phyloP scores from a whole-genome alignment of 1,284 basidiomycete genomes.

The Lentinula novae-zelandiae region DNA sequence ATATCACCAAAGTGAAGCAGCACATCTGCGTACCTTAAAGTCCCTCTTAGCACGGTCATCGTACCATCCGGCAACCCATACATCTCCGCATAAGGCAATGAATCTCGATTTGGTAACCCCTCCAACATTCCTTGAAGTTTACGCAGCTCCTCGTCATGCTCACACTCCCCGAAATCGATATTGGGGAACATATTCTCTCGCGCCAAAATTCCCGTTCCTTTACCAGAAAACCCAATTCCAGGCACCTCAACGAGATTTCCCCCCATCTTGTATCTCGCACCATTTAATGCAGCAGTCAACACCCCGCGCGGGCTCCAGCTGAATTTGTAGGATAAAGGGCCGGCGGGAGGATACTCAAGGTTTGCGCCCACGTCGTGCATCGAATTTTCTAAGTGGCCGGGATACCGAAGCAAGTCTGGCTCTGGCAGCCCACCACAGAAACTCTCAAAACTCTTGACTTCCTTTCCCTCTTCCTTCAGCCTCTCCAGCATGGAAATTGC shows the following conservation, averaged over 20 bases:
- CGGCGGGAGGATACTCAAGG: constrained; percentile 28
- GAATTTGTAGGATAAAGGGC: constrained; percentile 88
- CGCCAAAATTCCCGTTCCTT: constrained; percentile 37
- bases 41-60: constrained; percentile 77
- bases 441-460: constrained; percentile 78
- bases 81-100: constrained; percentile 69
- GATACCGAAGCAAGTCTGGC: constrained; percentile 48
- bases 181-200: constrained; percentile 56
- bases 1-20: neutral
- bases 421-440: constrained; percentile 94
- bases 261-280: constrained; percentile 67
- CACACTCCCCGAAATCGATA: constrained; percentile 49
- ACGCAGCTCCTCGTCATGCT: constrained; percentile 40
- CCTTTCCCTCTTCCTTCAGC: constrained; percentile 54
- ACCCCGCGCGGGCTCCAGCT: constrained; percentile 94
- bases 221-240: neutral
- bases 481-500: constrained; percentile 74
- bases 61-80: constrained; percentile 57
- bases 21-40: constrained; percentile 55
- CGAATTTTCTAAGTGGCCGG: neutral
- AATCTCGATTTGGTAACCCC: constrained; percentile 88
- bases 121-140: constrained; percentile 45
- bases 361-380: no score
- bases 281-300: constrained; percentile 78
- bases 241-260: constrained; percentile 40